Evolutionary conservation across 139 green algal species (phyloP), one percentile per base, ranked within the genome.

Genomic region (Trebouxia sp.): DNA sequence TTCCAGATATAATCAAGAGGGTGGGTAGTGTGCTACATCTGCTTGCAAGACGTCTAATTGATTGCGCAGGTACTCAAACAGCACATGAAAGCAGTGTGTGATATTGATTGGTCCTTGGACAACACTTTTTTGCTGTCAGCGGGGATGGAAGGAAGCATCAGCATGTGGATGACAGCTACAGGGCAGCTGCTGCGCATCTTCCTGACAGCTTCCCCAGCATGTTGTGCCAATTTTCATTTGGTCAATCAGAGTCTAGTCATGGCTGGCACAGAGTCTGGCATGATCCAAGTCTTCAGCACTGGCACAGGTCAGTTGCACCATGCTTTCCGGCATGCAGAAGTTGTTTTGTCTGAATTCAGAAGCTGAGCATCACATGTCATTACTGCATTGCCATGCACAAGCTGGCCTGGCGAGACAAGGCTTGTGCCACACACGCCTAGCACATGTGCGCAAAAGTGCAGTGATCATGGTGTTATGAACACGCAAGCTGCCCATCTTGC

Each of bases 241-340:
- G 75, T 87, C 5, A 87, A 87, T 50, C 83, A 83, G 51, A 87
- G 84, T 43, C 65, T 87, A 72, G 41, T 87, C 10, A 77, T 87
- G 7, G 62, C 82, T 11, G 83, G 78, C 6, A 81, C 65, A 30
- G 79, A 39, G 5, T 76, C 79, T 74, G 72, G 53, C 14, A 28
- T 65, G 24, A 39, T 80, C 37, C 65, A 83, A 45, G 48, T 87
- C 5, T 83, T 84, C 65, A 87, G 84, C 47, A 45, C 38, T 53
- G 83, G 79, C 45, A 87, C 83, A 85, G 83, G 83, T 72, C 67
- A 69, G 48, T 28, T 15, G 26, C 28, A 30, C 17, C 65, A 45
- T 43, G 3, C 10, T 75, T 1, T 10, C 30, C n/a, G 24, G 56
- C 17, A 69, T 3, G 3, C n/a, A 69, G 17, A 37, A 22, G 56